A percentile compares a stretch with the other conserved stretches of the same genome.
Evolutionary conservation across 1,284 basidiomycete species (phyloP).

Genomic region (Cystobasidiaceae sp.): DNA sequence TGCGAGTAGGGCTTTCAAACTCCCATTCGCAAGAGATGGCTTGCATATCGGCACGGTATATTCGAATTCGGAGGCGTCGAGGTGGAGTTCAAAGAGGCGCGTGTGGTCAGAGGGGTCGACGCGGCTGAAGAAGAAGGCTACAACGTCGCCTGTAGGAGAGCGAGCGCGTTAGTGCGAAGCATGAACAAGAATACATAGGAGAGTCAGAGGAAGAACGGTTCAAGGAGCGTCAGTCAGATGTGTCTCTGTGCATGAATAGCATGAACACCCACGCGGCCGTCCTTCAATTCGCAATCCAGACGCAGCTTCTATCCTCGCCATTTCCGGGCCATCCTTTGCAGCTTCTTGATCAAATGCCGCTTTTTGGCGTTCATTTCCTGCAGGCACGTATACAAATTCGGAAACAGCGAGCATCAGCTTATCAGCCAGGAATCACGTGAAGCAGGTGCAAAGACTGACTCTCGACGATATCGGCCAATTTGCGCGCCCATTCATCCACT

Average conservation of each 20-base stretch:
- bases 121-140: slow-evolving; percentile 41
- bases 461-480: slow-evolving; percentile 16
- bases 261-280: slow-evolving; percentile 31
- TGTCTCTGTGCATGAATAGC: too few species aligned
- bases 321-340: slow-evolving; percentile 39
- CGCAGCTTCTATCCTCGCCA: slow-evolving; percentile 40
- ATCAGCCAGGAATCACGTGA: background rate
- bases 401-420: background rate
- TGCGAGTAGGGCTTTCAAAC: slow-evolving; percentile 28
- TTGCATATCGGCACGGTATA: slow-evolving; percentile 30
- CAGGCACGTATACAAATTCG: background rate
- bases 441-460: slow-evolving; percentile 7
- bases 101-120: slow-evolving; percentile 38
- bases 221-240: background rate
- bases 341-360: slow-evolving; percentile 36
- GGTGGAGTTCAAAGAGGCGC: slow-evolving; percentile 40
- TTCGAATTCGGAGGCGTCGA: slow-evolving; percentile 36
- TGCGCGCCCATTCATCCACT: slow-evolving; percentile 27
- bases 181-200: background rate
- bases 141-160: slow-evolving; percentile 33
- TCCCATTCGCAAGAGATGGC: slow-evolving; percentile 19
- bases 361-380: slow-evolving; percentile 36
- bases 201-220: background rate
- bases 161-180: background rate
- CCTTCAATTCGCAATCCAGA: slow-evolving; percentile 41